Percentiles rank a stretch among this genome's conserved stretches.
Evolutionary conservation across 1,284 basidiomycete genomes (phyloP).

Genomic region (Apiotrichum domesticum): DNA sequence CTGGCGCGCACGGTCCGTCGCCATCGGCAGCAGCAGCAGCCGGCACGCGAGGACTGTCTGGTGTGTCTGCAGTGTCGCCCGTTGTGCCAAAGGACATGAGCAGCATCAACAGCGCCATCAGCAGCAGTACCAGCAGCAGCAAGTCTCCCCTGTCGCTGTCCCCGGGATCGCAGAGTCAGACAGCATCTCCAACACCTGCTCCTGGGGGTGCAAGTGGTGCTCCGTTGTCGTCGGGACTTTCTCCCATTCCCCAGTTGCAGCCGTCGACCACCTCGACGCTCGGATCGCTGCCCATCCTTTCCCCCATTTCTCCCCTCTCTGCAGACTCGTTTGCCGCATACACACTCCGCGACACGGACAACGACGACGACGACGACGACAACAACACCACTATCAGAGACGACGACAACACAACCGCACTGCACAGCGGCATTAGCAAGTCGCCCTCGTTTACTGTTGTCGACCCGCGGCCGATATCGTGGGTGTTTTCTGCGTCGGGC

Average conservation of each 20-base stretch:
- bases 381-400: too few relatives aligned
- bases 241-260: background rate
- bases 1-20: too few relatives aligned
- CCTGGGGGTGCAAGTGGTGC: too few relatives aligned
- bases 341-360: background rate
- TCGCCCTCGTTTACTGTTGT: background rate
- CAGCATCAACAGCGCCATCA: background rate
- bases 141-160: background rate
- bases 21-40: too few relatives aligned
- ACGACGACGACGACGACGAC: background rate
- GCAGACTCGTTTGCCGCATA: constrained; percentile 9
- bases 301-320: constrained; percentile 27
- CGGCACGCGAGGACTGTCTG: too few relatives aligned
- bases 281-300: constrained; percentile 22
- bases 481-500: background rate
- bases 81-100: background rate
- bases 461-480: background rate
- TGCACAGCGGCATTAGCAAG: too few relatives aligned
- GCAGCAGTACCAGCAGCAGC: background rate
- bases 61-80: background rate
- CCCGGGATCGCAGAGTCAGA: background rate
- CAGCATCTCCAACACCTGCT: background rate
- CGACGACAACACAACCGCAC: too few relatives aligned
- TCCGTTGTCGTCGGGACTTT: background rate
- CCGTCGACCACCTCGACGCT: background rate